These are phyloP conservation scores for Phytophthora hybrid DNA, from an alignment of 352 stramenopile genomes.

Conservation along the genomic window DNA sequence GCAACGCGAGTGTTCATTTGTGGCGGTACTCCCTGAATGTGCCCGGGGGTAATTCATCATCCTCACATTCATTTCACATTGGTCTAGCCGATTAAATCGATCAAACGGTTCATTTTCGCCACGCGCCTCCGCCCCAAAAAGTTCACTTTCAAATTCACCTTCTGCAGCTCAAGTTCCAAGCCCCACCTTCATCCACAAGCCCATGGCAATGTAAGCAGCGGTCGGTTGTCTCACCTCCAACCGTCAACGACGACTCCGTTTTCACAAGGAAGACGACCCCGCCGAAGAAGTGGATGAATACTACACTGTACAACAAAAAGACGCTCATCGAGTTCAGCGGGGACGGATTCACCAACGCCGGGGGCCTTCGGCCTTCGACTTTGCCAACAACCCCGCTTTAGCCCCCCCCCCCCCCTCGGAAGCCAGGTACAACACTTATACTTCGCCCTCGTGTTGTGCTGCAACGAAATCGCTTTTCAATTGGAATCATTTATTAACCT, in stretches of 20 bases:
- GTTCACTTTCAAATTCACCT: slow-evolving; percentile 32
- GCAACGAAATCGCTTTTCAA: neutral
- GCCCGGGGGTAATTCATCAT: slow-evolving; percentile 9
- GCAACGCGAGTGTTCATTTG: slow-evolving; percentile 5
- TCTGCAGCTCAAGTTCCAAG: no score
- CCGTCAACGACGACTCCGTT: slow-evolving; percentile 10
- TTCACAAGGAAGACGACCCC: slow-evolving; percentile 27
- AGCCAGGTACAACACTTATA: no score
- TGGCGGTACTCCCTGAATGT: slow-evolving; percentile 24
- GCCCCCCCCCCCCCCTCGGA: no score
- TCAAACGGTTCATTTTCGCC: neutral
- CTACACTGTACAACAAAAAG: no score
- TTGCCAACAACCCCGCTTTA: no score
- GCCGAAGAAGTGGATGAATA: slow-evolving; percentile 20
- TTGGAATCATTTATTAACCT: neutral
- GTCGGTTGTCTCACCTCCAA: no score
- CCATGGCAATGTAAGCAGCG: slow-evolving; percentile 22
- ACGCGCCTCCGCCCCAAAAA: neutral
- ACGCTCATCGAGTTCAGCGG: no score
- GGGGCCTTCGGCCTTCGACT: no score
- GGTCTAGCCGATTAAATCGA: slow-evolving; percentile 24
- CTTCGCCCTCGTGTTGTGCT: no score
- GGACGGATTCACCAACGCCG: no score
- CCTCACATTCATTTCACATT: slow-evolving; percentile 13
- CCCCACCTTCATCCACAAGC: no score